These are phyloP conservation scores for Fusarium stilboides DNA, from an alignment of 2,329 filamentous ascomycete genomes.

Conservation along the genomic window DNA sequence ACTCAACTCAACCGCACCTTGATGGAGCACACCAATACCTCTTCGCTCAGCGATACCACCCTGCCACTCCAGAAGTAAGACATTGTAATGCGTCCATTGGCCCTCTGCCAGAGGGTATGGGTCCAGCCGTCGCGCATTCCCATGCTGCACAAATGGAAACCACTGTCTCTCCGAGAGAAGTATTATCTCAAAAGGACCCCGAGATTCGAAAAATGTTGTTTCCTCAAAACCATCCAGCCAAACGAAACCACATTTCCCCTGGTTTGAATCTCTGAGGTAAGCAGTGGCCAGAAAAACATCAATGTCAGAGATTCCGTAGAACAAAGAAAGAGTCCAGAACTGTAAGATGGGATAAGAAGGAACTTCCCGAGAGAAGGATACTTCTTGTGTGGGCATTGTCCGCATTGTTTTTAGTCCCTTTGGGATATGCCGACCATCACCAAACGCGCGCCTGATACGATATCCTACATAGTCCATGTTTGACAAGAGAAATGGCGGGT, in stretches of 20 bases:
- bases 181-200: conserved; percentile 6
- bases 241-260: background rate
- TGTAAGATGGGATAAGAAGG: conserved; percentile 23
- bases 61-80: conserved; percentile 22
- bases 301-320: conserved; percentile 4
- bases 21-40: conserved; percentile 3
- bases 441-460: background rate
- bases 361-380: background rate
- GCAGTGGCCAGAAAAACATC: conserved; percentile 1
- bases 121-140: background rate
- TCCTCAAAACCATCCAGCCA: conserved; percentile 23
- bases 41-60: conserved; percentile 26
- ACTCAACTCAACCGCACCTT: background rate
- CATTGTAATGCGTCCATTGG: background rate
- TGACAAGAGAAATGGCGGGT: background rate
- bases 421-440: background rate
- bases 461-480: background rate
- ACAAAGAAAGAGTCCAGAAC: conserved; percentile 32
- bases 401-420: background rate
- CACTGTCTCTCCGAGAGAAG: conserved; percentile 2
- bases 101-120: background rate
- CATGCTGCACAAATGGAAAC: background rate
- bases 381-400: background rate
- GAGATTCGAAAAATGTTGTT: conserved; percentile 3
- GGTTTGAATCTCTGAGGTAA: background rate